Evolutionary conservation across 371 early-diverging fungal genomes (phyloP).

Genomic region (Mortierella sp.): DNA sequence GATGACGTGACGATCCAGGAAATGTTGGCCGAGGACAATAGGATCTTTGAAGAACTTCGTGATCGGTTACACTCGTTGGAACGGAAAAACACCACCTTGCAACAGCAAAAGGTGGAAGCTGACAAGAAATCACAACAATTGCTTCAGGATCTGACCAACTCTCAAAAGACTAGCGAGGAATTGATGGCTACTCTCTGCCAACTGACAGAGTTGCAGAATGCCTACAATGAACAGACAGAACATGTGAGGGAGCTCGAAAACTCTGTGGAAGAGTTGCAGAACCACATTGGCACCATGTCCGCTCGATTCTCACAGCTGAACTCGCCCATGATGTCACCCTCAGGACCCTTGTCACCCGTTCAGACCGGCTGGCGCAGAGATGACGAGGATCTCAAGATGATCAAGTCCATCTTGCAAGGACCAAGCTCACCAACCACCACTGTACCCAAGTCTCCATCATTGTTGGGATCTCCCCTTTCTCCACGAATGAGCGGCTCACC

Average conservation of each 20-base stretch:
- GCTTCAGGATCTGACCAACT: slow-evolving; percentile 25
- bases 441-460: too few relatives aligned
- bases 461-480: too few relatives aligned
- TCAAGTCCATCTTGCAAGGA: slow-evolving; percentile 47
- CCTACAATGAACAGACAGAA: slow-evolving; percentile 25
- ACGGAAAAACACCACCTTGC: slow-evolving; percentile 29
- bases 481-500: too few relatives aligned
- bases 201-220: slow-evolving; percentile 25
- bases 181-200: slow-evolving; percentile 25
- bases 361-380: slow-evolving; percentile 38
- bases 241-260: slow-evolving; percentile 45
- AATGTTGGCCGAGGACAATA: slow-evolving; percentile 45
- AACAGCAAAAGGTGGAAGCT: slow-evolving; percentile 37
- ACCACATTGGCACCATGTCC: slow-evolving; percentile 32
- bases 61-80: slow-evolving; percentile 46
- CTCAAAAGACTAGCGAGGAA: slow-evolving; percentile 33
- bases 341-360: slow-evolving; percentile 34
- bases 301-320: slow-evolving; percentile 42
- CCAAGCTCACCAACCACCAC: too few relatives aligned
- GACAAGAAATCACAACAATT: slow-evolving; percentile 38
- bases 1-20: slow-evolving; percentile 57
- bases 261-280: slow-evolving; percentile 33
- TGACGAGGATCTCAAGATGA: slow-evolving; percentile 39
- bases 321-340: slow-evolving; percentile 40
- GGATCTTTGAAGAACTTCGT: slow-evolving; percentile 51